Evolutionary conservation across 2,329 filamentous ascomycete species (phyloP).

Genomic region (Fulvia fulva): DNA sequence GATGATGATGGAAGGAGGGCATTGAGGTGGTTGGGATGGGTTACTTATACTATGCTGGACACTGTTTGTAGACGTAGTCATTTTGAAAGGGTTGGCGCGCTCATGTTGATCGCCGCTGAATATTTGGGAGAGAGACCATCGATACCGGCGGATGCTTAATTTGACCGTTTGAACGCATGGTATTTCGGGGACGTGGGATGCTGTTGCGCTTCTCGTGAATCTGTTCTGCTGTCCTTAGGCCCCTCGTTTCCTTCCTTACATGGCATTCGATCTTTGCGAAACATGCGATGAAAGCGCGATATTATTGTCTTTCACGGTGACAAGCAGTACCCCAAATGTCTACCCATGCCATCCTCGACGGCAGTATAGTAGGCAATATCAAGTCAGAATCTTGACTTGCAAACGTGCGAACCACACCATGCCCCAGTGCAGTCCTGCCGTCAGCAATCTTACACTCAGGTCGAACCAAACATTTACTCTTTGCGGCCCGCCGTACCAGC

Average conservation of each 20-base stretch:
- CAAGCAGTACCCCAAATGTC: not conserved
- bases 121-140: not conserved
- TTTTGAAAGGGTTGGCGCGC: not conserved
- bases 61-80: not conserved
- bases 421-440: no score
- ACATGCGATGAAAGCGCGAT: no score
- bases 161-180: not conserved
- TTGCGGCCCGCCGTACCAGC: no score
- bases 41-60: constrained; percentile 9
- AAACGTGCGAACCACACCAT: no score
- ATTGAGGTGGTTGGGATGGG: constrained; percentile 4
- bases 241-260: no score
- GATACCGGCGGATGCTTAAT: not conserved
- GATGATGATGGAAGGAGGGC: constrained; percentile 1
- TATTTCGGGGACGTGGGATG: not conserved
- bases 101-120: not conserved
- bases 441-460: no score
- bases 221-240: not conserved
- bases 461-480: no score
- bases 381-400: no score
- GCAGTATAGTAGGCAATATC: no score
- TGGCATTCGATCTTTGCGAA: no score
- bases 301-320: not conserved
- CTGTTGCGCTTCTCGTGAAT: not conserved
- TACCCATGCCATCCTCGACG: no score